Evolutionary conservation across 768 basidiomycete species (phyloP), one percentile per base, ranked within the genome.

Genomic region (Agaricus sinodeliciosus): DNA sequence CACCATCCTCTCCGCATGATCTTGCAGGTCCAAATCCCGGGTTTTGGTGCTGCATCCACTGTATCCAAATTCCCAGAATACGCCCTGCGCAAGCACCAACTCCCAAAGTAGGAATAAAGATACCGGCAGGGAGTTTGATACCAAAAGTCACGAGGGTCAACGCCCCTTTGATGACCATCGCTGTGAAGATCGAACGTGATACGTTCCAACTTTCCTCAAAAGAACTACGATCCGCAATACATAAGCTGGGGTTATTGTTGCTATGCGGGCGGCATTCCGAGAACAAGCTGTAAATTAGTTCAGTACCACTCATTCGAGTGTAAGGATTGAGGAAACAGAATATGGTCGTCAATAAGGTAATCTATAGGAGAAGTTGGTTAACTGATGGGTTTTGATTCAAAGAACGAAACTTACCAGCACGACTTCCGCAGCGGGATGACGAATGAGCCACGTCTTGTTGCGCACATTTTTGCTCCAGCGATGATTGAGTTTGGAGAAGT

Each of bases 51-150:
- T 88, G 87, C 48, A 86, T 59, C 69, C 81, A 86, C 63, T 94
- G 90, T 67, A 97, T 78, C 5, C 71, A 62, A 35, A 96, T 81
- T 34, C 95, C 95, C 34, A 92, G 61, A 34, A 97, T 80, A 19
- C 95, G 79, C 1, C 96, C 96, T 26, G 89, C 88, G 62, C 93
- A 94, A 0, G 94, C 94, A 22, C 95, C 94, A 9, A 95, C 94
- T 12, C 88, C 93, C 7, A 99, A 80, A 0, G 93, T 90, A 0
- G 96, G 96, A 37, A 99, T 91, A 69, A 99, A 99, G 59, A 98
- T 96, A 3, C 96, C 95, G 12, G 94, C 93, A 44, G 89, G 89
- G 15, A 92, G 62, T 62, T 87, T 90, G 70, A 95, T 90, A 6
- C 95, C 96, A 56, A 97, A 97, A 0, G 95, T 98, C 35, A 95